These are phyloP conservation scores for Epichloe hybrida DNA, from an alignment of 2,329 filamentous ascomycete genomes.

Conservation along the genomic window DNA sequence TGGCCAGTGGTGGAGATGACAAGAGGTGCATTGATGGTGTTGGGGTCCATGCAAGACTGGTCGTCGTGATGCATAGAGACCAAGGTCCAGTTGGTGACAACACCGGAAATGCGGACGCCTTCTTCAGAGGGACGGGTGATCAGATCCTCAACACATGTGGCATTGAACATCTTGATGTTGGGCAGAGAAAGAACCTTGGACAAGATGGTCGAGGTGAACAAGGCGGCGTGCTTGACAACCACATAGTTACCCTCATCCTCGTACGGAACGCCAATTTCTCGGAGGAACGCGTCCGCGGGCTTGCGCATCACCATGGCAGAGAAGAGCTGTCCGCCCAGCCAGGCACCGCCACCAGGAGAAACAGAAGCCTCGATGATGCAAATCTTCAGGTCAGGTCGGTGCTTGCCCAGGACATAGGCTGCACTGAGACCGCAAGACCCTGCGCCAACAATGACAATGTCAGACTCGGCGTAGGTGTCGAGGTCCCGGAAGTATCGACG, in stretches of 20 bases:
- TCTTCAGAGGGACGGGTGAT: constrained; percentile 58
- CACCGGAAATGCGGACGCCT: constrained; percentile 62
- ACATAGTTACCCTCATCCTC: constrained; percentile 84
- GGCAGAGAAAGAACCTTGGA: constrained; percentile 72
- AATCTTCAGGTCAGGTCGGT: constrained; percentile 81
- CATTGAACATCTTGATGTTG: constrained; percentile 95
- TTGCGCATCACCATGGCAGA: constrained; percentile 92
- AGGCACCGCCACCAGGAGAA: constrained; percentile 76
- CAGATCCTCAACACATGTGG: constrained; percentile 80
- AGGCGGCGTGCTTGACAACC: constrained; percentile 83
- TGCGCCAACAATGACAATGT: constrained; percentile 86
- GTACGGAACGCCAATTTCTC: constrained; percentile 68
- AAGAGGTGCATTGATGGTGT: constrained; percentile 87
- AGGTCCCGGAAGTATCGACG: constrained; percentile 85
- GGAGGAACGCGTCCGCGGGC: constrained; percentile 73
- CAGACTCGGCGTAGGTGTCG: constrained; percentile 78
- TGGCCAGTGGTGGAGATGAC: constrained; percentile 86
- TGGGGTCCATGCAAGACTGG: constrained; percentile 93
- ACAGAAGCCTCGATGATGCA: constrained; percentile 83
- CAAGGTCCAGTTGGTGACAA: constrained; percentile 93
- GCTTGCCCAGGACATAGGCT: constrained; percentile 71
- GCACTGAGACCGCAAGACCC: constrained; percentile 78
- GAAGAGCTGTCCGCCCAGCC: constrained; percentile 91
- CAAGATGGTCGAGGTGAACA: constrained; percentile 82
- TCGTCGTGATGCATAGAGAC: constrained; percentile 79